Percentiles rank a stretch among this genome's conserved stretches.
Evolutionary conservation across 208 protist species (phyloP).

Genomic region (Trypanosoma vivax): DNA sequence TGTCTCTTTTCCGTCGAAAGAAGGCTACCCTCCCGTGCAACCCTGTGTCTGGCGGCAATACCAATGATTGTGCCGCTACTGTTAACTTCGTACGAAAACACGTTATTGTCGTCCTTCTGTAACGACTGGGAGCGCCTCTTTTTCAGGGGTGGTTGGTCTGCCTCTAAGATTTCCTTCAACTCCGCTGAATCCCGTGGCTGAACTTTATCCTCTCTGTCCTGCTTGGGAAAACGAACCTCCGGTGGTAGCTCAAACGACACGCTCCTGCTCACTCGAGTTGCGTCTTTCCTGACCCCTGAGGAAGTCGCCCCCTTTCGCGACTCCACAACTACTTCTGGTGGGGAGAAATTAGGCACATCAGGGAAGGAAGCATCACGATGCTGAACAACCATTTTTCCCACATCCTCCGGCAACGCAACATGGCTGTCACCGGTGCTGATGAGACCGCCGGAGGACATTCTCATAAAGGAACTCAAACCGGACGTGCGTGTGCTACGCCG

Average conservation of each 20-base stretch:
- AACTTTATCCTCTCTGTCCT: constrained; percentile 14
- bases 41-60: constrained; percentile 62
- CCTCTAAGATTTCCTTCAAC: constrained; percentile 21
- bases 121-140: constrained; percentile 10
- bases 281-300: background rate
- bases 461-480: constrained; percentile 28
- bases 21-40: constrained; percentile 32
- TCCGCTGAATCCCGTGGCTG: constrained; percentile 51
- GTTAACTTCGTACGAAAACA: constrained; percentile 29
- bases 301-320: background rate
- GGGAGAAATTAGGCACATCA: constrained; percentile 17
- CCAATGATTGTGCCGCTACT: constrained; percentile 57
- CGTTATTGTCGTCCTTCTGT: constrained; percentile 9
- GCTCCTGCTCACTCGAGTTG: constrained; percentile 12
- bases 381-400: constrained; percentile 39
- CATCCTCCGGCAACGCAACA: constrained; percentile 45
- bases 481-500: constrained; percentile 18
- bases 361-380: constrained; percentile 69
- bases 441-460: constrained; percentile 61
- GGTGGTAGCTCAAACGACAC: constrained; percentile 61
- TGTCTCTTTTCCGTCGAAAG: background rate
- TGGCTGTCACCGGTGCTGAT: constrained; percentile 64
- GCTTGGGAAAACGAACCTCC: constrained; percentile 37
- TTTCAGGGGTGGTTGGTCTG: constrained; percentile 5
- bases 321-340: background rate